Conservation (phyloP, 257 asterid genomes). For the Nicotiana noctiflora region DNA sequence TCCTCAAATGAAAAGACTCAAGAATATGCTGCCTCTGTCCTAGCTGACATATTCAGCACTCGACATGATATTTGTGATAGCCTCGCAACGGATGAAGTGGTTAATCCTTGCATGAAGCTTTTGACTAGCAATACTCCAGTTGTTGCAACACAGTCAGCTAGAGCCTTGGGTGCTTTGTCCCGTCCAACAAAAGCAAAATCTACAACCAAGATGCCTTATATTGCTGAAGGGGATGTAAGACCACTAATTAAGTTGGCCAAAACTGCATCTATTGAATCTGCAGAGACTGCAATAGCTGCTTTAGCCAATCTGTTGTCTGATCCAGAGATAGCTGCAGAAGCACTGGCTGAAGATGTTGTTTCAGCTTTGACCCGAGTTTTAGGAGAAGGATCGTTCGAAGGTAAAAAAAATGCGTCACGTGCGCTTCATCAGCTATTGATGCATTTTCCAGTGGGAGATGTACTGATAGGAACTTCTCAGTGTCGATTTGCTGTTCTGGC, state of each 20-base stretch:
- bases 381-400: conserved; percentile 68
- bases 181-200: conserved; percentile 43
- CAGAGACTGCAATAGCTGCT: conserved; percentile 76
- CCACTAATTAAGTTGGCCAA: conserved; percentile 63
- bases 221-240: conserved; percentile 64
- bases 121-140: conserved; percentile 57
- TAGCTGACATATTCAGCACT: conserved; percentile 58
- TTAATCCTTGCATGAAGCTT: conserved; percentile 53
- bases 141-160: conserved; percentile 65
- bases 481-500: conserved; percentile 60
- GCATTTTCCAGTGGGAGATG: conserved; percentile 65
- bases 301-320: conserved; percentile 64
- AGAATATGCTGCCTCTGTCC: conserved; percentile 63
- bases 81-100: conserved; percentile 62
- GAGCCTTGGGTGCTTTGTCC: conserved; percentile 70
- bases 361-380: conserved; percentile 63
- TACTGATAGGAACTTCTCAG: conserved; percentile 52
- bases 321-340: conserved; percentile 70
- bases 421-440: conserved; percentile 70
- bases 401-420: conserved; percentile 67
- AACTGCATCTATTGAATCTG: conserved; percentile 63
- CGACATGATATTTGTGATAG: conserved; percentile 66
- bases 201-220: conserved; percentile 41
- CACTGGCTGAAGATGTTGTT: conserved; percentile 75
- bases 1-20: conserved; percentile 65